A percentile compares a stretch with the other conserved stretches of the same genome.
Conservation (phyloP, 1,284 basidiomycete genomes). For the Boletus sp. region DNA sequence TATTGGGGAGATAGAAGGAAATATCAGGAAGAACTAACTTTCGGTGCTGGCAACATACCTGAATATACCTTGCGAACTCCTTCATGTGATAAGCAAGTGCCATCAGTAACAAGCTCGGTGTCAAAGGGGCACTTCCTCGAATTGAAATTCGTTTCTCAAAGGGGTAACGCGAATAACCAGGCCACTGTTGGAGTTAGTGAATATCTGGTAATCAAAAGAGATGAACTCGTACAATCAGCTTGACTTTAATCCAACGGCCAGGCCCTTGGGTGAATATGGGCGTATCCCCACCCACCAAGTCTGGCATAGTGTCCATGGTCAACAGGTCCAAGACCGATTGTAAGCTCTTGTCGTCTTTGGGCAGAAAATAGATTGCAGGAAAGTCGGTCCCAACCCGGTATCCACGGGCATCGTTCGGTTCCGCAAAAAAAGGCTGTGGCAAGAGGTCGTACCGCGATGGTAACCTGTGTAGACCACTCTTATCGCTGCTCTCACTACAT, state of each 20-base stretch:
- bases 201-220: neutral
- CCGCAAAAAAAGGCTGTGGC: constrained; percentile 23
- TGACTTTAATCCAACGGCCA: constrained; percentile 32
- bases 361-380: constrained; percentile 27
- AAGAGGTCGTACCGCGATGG: constrained; percentile 17
- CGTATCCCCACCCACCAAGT: constrained; percentile 23
- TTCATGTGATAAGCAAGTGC: constrained; percentile 33
- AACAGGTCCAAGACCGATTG: constrained; percentile 32
- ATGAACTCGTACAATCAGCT: constrained; percentile 24
- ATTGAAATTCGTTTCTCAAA: constrained; percentile 38
- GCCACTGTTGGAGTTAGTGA: constrained; percentile 36
- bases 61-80: constrained; percentile 33
- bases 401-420: neutral
- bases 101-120: constrained; percentile 32
- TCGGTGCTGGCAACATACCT: constrained; percentile 27
- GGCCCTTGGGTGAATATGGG: constrained; percentile 22
- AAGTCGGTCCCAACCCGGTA: constrained; percentile 12
- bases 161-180: constrained; percentile 38
- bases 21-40: neutral
- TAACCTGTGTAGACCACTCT: constrained; percentile 6
- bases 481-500: constrained; percentile 7
- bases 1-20: constrained; percentile 11
- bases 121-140: constrained; percentile 24
- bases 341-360: constrained; percentile 17
- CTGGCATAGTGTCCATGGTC: constrained; percentile 26